Conservation (phyloP, 1,139 yeast species). For the Arxiozyma slooffiae region DNA sequence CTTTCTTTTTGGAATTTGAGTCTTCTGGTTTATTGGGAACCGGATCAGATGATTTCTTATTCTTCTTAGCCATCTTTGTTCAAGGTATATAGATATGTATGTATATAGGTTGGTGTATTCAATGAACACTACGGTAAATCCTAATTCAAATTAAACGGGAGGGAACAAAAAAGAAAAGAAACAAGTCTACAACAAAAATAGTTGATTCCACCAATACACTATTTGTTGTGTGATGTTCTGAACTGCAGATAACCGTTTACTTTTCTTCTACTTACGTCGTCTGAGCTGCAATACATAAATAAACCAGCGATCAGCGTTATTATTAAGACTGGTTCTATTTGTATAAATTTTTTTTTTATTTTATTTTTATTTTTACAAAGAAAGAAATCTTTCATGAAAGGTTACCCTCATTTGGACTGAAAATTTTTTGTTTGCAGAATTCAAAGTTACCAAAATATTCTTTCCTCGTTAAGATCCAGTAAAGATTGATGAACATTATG, state of each 20-base stretch:
- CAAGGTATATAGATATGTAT: no score
- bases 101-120: no score
- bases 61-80: conserved; percentile 14
- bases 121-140: neutral
- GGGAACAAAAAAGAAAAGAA: no score
- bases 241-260: neutral
- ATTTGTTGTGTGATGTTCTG: neutral
- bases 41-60: conserved; percentile 8
- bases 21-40: conserved; percentile 4
- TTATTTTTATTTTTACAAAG: no score
- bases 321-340: no score
- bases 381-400: no score
- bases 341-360: no score
- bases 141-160: neutral
- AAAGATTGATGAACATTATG: neutral
- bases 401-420: neutral
- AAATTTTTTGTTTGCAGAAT: neutral
- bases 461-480: neutral
- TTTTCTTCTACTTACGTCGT: neutral
- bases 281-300: no score
- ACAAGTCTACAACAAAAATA: no score
- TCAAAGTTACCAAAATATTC: neutral
- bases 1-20: conserved; percentile 13
- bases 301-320: neutral
- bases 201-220: neutral